Conservation (phyloP, 116 monocot species). For the Trichopus zeylanicus region DNA sequence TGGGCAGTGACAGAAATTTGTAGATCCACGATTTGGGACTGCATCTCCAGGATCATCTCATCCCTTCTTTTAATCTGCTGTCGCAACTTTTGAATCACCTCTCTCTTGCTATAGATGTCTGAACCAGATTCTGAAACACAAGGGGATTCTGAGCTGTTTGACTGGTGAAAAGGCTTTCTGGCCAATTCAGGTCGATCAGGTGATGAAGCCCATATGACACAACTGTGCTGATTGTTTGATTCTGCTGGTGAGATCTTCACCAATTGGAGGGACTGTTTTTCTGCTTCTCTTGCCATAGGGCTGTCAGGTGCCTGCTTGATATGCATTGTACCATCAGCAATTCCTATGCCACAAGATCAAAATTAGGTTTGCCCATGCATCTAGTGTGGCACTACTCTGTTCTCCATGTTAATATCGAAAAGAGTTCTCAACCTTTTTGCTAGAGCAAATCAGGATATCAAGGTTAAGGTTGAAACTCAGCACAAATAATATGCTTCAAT, state of each 20-base stretch:
- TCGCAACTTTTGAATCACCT: conserved; percentile 81
- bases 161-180: conserved; percentile 40
- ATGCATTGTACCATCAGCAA: conserved; percentile 8
- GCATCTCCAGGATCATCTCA: conserved; percentile 95
- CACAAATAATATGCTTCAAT: too few relatives aligned
- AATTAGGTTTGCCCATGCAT: too few relatives aligned
- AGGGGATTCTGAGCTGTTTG: conserved; percentile 70
- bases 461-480: too few relatives aligned
- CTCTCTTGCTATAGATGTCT: conserved; percentile 70
- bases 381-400: too few relatives aligned
- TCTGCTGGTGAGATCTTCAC: conserved; percentile 28
- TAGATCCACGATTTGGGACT: conserved; percentile 54
- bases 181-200: conserved; percentile 48
- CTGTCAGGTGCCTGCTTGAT: conserved; percentile 16
- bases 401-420: too few relatives aligned
- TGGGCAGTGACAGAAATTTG: conserved; percentile 60
- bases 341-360: not conserved
- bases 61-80: conserved; percentile 76
- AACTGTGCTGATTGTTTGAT: conserved; percentile 22
- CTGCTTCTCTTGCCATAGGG: conserved; percentile 17
- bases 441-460: too few relatives aligned
- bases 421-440: too few relatives aligned
- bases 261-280: conserved; percentile 32
- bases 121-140: conserved; percentile 89
- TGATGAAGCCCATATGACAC: conserved; percentile 52